Base-by-base conservation (phyloP, 495 filamentous ascomycete genomes). In the Xylaria longipes region DNA sequence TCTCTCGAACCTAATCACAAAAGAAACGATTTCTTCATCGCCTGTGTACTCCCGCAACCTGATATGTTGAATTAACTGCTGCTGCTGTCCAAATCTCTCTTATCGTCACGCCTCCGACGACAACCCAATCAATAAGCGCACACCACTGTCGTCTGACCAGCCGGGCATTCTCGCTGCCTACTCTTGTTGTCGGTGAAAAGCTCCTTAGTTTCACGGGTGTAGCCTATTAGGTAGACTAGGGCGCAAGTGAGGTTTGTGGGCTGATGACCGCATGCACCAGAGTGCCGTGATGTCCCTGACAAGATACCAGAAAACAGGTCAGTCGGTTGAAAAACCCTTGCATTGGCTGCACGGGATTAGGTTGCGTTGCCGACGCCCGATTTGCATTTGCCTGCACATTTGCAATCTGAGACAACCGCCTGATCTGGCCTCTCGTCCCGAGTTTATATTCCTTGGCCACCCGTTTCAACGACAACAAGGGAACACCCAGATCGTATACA, bases 231-330 rank as follows among this genome's bases (percentile, higher is more conserved):
- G 11, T 41, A 43, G 57, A 17, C 12, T 15, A 43, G 33, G 46
- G 33, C 48, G 33, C 27, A 41, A 66, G 25, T 37, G 39, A 54
- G 46, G 65, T 48, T 31, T 67, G 65, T 67, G 65, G 65, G 48
- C 65, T 67, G 65, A 67, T 67, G 65, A 67, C 65, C 46, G 35
- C 65, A 67, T 67, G 65, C 65, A 48, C 65, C 63, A 35, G 43
- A 67, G 48, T 56, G 65, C 65, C 33, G 65, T 56, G 65, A 54
- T 43, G 65, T 50, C 11, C 65, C 65, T 67, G 48, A 56, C 64
- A 56, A 67, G 65, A 67, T 22, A 46, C 52, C 62, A 45, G 41
- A 66, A 65, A 67, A 56, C 31, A 56, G 48, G 65, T 67, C 65
- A 67, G 46, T 67, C 33, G 48, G 46, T 37, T 29, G 43, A 54